Percentiles rank a stretch among this genome's conserved stretches.
Conservation (phyloP, 108 stramenopile species). For the Nitzschia sp. region DNA sequence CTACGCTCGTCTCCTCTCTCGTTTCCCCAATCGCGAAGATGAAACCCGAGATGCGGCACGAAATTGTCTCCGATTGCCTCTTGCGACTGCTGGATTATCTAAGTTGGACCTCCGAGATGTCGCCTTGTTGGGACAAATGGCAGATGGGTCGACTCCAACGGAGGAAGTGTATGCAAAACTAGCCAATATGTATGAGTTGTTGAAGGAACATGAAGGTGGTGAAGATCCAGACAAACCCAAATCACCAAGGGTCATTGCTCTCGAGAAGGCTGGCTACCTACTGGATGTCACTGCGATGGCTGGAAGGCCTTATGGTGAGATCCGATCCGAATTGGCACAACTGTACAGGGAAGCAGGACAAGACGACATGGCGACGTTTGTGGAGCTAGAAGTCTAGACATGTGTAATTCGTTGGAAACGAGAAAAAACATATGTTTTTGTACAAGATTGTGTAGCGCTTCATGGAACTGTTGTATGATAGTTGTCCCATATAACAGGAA, state of each 20-base stretch:
- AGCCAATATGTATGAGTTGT: constrained; percentile 68
- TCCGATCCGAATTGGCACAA: constrained; percentile 57
- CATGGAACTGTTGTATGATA: background rate
- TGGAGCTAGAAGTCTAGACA: constrained; percentile 29
- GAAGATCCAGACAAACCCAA: constrained; percentile 38
- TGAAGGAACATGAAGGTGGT: constrained; percentile 59
- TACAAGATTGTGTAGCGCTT: background rate
- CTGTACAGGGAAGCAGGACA: constrained; percentile 59
- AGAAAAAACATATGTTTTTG: background rate
- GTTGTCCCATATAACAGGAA: too few relatives aligned
- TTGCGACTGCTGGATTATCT: constrained; percentile 61
- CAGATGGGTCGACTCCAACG: constrained; percentile 40
- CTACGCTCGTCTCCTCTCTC: constrained; percentile 60
- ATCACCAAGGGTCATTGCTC: constrained; percentile 62
- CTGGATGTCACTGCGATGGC: constrained; percentile 64
- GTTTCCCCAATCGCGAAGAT: constrained; percentile 57
- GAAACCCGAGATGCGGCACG: constrained; percentile 79
- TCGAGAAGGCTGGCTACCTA: constrained; percentile 74
- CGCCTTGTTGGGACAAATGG: constrained; percentile 57
- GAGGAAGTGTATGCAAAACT: constrained; percentile 64
- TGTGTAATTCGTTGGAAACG: background rate
- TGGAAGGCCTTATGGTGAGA: constrained; percentile 51
- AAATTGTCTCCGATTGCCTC: constrained; percentile 76
- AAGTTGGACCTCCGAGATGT: constrained; percentile 54
- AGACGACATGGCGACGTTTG: constrained; percentile 70